Evolutionary conservation across 768 basidiomycete genomes (phyloP).

Genomic region (Calocera viscosa): DNA sequence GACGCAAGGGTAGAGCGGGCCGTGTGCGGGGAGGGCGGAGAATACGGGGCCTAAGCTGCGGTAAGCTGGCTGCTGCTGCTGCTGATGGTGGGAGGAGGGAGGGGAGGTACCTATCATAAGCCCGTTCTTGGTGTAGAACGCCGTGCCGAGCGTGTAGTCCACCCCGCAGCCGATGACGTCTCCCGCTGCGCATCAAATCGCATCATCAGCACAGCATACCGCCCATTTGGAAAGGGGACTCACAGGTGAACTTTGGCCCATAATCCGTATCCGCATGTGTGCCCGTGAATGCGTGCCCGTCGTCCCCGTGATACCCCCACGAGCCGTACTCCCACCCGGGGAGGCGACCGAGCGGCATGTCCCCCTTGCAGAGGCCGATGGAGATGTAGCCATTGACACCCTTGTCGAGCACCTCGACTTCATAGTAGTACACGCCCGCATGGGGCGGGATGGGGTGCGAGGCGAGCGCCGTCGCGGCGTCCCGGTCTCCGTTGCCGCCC

Average conservation of each 20-base stretch:
- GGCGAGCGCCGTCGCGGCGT: slow-evolving; percentile 74
- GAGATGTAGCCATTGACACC: slow-evolving; percentile 79
- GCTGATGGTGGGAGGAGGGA: not conserved
- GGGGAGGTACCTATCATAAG: slow-evolving; percentile 21
- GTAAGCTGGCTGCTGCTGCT: not conserved
- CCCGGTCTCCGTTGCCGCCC: slow-evolving; percentile 45
- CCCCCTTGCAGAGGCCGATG: slow-evolving; percentile 58
- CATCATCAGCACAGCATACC: slow-evolving; percentile 13
- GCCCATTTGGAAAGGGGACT: slow-evolving; percentile 22
- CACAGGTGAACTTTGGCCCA: slow-evolving; percentile 72
- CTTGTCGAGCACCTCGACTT: slow-evolving; percentile 71
- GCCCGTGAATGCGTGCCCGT: slow-evolving; percentile 63
- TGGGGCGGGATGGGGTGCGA: slow-evolving; percentile 65
- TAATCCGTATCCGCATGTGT: slow-evolving; percentile 48
- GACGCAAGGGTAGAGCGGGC: slow-evolving; percentile 71
- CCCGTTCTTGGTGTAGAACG: slow-evolving; percentile 38
- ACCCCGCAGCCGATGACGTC: slow-evolving; percentile 88
- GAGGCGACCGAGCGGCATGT: slow-evolving; percentile 56
- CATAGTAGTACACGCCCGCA: slow-evolving; percentile 90
- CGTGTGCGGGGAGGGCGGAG: slow-evolving; percentile 53
- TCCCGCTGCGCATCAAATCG: slow-evolving; percentile 40
- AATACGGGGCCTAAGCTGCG: slow-evolving; percentile 46
- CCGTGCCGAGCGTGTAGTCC: slow-evolving; percentile 48
- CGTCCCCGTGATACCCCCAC: slow-evolving; percentile 91
- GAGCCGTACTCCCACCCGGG: slow-evolving; percentile 79